A percentile compares a stretch with the other conserved stretches of the same genome.
Conservation (phyloP, 495 filamentous ascomycete genomes). For the Pyrenopolyporus hunteri region DNA sequence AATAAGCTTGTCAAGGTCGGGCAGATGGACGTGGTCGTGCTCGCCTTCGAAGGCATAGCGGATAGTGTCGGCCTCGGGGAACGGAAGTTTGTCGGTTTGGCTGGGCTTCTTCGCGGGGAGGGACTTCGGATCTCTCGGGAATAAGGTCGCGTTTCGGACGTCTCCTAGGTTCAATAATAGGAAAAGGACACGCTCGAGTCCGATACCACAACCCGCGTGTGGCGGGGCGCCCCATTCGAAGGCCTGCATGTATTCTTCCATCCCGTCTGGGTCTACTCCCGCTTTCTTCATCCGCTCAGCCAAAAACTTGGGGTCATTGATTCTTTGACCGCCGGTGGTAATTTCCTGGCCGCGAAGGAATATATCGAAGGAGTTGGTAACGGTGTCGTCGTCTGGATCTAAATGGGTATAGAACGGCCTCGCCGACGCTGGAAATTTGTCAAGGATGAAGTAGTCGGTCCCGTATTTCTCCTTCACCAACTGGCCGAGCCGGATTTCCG, state of each 20-base stretch:
- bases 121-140: conserved; percentile 82
- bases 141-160: conserved; percentile 84
- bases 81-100: conserved; percentile 61
- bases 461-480: conserved; percentile 84
- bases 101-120: conserved; percentile 61
- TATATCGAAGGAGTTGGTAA: conserved; percentile 94
- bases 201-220: conserved; percentile 89
- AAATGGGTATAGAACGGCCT: conserved; percentile 96
- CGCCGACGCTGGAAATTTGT: conserved; percentile 86
- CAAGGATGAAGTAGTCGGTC: conserved; percentile 92
- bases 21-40: conserved; percentile 60
- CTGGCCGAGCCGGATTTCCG: conserved; percentile 84
- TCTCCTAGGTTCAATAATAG: conserved; percentile 84
- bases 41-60: conserved; percentile 55
- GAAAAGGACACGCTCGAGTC: conserved; percentile 86
- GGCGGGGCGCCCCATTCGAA: conserved; percentile 90
- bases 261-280: conserved; percentile 73
- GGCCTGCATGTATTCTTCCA: conserved; percentile 87
- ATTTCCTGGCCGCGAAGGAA: conserved; percentile 96
- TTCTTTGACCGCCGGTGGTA: conserved; percentile 87
- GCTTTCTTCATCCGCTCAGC: conserved; percentile 74
- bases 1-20: conserved; percentile 78
- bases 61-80: conserved; percentile 79
- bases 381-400: conserved; percentile 70
- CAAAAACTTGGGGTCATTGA: conserved; percentile 79